Evolutionary conservation across 192 early-diverging fungal species (phyloP).

Genomic region (Rhizophagus prolifer): DNA sequence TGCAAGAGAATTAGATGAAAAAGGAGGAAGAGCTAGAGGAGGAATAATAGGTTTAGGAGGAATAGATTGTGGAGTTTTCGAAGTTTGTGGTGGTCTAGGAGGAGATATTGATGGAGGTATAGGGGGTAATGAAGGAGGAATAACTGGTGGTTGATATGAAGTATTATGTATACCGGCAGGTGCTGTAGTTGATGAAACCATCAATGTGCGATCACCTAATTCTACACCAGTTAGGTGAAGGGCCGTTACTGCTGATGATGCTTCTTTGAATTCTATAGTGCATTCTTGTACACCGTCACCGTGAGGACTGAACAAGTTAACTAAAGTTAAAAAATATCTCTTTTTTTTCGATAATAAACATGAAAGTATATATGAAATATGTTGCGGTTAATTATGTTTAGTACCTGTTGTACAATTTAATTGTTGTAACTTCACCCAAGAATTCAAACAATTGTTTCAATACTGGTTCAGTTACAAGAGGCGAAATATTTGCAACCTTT

Average conservation of each 20-base stretch:
- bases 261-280: constrained; percentile 56
- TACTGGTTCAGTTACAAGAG: constrained; percentile 54
- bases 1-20: constrained; percentile 37
- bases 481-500: constrained; percentile 66
- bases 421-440: constrained; percentile 50
- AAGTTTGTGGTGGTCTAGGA: constrained; percentile 20
- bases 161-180: constrained; percentile 24
- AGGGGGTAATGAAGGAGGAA: neutral
- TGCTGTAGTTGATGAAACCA: constrained; percentile 43
- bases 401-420: constrained; percentile 48
- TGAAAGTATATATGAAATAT: too few species aligned
- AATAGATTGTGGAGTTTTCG: constrained; percentile 27
- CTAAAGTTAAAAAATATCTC: neutral
- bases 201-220: constrained; percentile 63
- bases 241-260: constrained; percentile 49
- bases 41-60: constrained; percentile 36
- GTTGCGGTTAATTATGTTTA: neutral
- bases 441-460: constrained; percentile 58
- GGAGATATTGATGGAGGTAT: constrained; percentile 17
- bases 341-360: neutral
- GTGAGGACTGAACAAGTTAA: constrained; percentile 30
- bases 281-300: constrained; percentile 53
- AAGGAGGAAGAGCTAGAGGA: constrained; percentile 44
- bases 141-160: constrained; percentile 15
- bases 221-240: constrained; percentile 66